phyloP scores from a whole-genome alignment of 495 filamentous ascomycete species.

The Cetradonia linearis region DNA sequence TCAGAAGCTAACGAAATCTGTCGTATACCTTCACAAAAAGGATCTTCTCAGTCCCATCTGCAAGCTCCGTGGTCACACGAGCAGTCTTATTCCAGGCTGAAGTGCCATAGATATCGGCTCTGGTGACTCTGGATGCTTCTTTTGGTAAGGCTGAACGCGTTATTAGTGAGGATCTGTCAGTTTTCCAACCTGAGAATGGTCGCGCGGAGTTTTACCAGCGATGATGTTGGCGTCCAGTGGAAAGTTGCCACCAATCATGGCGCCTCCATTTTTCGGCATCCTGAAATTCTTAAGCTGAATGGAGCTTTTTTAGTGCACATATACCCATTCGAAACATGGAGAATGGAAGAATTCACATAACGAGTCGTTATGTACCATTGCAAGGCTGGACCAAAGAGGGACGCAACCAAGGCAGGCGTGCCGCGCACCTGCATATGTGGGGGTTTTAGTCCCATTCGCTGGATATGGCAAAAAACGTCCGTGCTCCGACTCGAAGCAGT shows the following conservation, averaged over 20 bases:
- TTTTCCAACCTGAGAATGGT: neutral
- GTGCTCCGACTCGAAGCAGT: neutral
- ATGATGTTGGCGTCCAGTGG: constrained; percentile 24
- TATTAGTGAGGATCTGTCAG: neutral
- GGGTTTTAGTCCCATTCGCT: neutral
- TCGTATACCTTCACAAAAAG: constrained; percentile 32
- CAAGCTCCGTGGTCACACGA: constrained; percentile 21
- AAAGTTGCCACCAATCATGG: constrained; percentile 24
- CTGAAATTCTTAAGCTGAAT: neutral
- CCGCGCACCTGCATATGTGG: neutral
- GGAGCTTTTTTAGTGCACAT: too few species aligned
- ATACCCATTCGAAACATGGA: neutral
- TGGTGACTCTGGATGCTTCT: constrained; percentile 21
- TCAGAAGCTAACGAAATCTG: too few species aligned
- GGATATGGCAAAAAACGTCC: neutral
- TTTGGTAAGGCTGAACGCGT: constrained; percentile 23
- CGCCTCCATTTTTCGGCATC: neutral
- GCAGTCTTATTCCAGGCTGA: constrained; percentile 28
- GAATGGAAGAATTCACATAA: neutral
- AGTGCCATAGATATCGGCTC: constrained; percentile 21
- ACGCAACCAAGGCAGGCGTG: neutral
- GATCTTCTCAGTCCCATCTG: constrained; percentile 24
- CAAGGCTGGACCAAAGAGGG: neutral
- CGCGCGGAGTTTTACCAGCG: constrained; percentile 14
- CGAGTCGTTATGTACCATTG: neutral